Evolutionary conservation across 768 basidiomycete species (phyloP), one percentile per base, ranked within the genome.

Genomic region (Tricholoma flavovirens): DNA sequence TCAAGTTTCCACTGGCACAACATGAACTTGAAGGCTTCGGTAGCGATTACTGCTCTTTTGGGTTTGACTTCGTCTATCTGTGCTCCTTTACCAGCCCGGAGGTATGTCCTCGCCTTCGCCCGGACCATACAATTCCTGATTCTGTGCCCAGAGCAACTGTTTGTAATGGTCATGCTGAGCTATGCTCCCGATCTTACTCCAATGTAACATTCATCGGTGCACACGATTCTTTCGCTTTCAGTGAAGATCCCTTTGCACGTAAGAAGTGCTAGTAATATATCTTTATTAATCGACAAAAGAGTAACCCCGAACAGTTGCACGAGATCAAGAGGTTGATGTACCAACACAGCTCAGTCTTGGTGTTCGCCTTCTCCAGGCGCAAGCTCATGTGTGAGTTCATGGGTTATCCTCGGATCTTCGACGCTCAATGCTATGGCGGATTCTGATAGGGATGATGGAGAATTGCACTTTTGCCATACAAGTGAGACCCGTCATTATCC

Each of bases 401-500:
- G 33, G 10, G 46, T 58, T 26, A 50, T 32, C 1, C 21, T 19
- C 3, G 15, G 22, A 21, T 29, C 19, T 12, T 2, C n/a, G 10
- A 22, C 26, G 38, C 24, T 15, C 56, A 43, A 33, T 15, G 12
- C 30, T 14, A 22, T 38, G 12, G 10, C 6, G n/a, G 24, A 26
- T 26, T 54, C 32, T 49, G 33, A 14, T 35, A 73, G 69, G 48
- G 68, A 74, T 35, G 67, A 77, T 52, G 76, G 73, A 5, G 74
- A 71, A 2, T 69, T 88, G 7, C 82, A 82, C 61, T 84, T 88
- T 60, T 89, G 87, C 65, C 87, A 88, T 65, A 83, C 84, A 2
- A 81, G 77, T 83, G 62, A 62, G 80, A 72, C 12, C 24, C n/a
- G n/a, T 49, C 55, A 49, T 35, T 43, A 17, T 53, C 22, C 32